Percentiles rank a stretch among this genome's conserved stretches.
phyloP scores from a whole-genome alignment of 2,329 filamentous ascomycete genomes.

The Cladosporium oxysporum region DNA sequence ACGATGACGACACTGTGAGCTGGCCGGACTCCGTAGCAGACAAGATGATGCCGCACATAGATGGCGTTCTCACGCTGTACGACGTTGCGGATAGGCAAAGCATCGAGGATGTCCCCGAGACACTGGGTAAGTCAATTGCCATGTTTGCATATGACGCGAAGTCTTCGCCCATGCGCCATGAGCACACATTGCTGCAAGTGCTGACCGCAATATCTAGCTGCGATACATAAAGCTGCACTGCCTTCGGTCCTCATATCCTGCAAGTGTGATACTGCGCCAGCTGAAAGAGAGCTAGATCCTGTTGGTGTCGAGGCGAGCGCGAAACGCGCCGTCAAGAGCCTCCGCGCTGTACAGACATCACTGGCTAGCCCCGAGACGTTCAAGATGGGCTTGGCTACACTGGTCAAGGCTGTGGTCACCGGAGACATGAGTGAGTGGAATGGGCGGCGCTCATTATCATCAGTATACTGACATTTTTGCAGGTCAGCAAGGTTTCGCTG shows the following conservation, averaged over 20 bases:
- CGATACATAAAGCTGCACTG: conserved; percentile 69
- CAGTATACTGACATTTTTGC: background rate
- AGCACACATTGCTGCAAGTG: conserved; percentile 41
- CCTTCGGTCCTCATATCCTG: conserved; percentile 82
- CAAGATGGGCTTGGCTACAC: conserved; percentile 72
- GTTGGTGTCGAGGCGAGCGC: conserved; percentile 67
- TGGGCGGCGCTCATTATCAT: background rate
- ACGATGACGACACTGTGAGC: conserved; percentile 54
- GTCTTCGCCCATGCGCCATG: background rate
- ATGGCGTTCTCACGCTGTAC: conserved; percentile 84
- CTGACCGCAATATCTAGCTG: conserved; percentile 48
- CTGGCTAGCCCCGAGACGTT: conserved; percentile 69
- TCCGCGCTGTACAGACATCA: conserved; percentile 74
- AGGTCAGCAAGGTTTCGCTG: conserved; percentile 28
- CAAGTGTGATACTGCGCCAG: conserved; percentile 80
- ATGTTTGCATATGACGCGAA: background rate
- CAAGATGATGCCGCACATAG: conserved; percentile 70
- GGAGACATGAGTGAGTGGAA: conserved; percentile 2
- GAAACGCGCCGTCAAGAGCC: conserved; percentile 59
- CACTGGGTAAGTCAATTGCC: conserved; percentile 68
- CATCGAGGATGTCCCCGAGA: conserved; percentile 71
- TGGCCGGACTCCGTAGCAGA: conserved; percentile 62
- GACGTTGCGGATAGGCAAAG: conserved; percentile 79
- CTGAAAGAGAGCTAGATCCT: conserved; percentile 70
- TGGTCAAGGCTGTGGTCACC: conserved; percentile 64